Percentiles rank a stretch among this genome's conserved stretches.
phyloP scores from a whole-genome alignment of 2,329 filamentous ascomycete species.

The Fusarium secorum region DNA sequence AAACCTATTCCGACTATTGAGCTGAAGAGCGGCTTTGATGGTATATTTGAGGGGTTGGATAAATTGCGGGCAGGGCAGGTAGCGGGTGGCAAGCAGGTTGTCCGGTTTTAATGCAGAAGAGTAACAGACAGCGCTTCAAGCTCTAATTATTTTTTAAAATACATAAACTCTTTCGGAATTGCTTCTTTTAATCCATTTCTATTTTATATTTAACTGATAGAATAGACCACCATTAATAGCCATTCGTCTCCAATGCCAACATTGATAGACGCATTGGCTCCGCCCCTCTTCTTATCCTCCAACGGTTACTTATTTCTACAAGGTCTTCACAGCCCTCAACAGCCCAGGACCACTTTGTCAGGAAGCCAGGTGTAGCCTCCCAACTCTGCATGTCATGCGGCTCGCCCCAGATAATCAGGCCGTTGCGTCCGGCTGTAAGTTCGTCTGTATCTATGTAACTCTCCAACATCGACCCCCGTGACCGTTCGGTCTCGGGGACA shows the following conservation, averaged over 20 bases:
- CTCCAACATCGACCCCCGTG: rapidly evolving
- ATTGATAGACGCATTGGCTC: conserved; percentile 41
- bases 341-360: background rate
- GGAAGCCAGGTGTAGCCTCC: background rate
- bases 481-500: rapidly evolving
- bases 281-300: background rate
- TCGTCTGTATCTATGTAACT: background rate
- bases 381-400: background rate
- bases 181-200: rapidly evolving
- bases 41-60: background rate
- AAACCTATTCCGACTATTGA: background rate
- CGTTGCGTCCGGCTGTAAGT: background rate
- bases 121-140: background rate
- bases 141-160: no score
- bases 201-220: rapidly evolving
- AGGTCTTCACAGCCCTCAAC: background rate
- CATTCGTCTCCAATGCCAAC: rapidly evolving
- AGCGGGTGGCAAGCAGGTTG: background rate
- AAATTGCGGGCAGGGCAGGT: background rate
- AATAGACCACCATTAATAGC: rapidly evolving
- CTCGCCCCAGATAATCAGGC: background rate
- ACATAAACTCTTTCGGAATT: no score
- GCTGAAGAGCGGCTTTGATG: background rate
- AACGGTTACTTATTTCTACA: background rate
- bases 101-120: rapidly evolving